Conservation (phyloP, 1,284 basidiomycete species). For the Puccinia coronata region DNA sequence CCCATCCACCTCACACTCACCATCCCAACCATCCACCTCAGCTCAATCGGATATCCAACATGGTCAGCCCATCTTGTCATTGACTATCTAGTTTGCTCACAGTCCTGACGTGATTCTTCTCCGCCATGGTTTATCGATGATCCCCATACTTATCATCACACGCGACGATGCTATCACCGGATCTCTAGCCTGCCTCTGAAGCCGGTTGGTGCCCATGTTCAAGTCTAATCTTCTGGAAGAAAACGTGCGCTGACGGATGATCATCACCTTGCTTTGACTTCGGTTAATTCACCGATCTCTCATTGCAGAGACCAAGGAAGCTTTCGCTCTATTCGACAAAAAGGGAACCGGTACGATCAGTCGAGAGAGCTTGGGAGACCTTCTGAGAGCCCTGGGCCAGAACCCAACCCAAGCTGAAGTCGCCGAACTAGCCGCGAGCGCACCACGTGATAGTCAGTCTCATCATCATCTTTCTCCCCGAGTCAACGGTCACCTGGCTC, state of each 20-base stretch:
- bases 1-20: too few relatives aligned
- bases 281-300: too few relatives aligned
- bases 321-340: slow-evolving; percentile 97
- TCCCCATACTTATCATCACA: neutral
- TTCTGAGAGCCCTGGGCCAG: slow-evolving; percentile 90
- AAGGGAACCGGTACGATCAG: slow-evolving; percentile 86
- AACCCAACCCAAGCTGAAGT: slow-evolving; percentile 98
- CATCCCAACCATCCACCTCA: neutral
- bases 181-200: slow-evolving; percentile 43
- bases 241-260: neutral
- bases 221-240: neutral
- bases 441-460: slow-evolving; percentile 73
- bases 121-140: neutral
- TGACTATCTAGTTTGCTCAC: neutral
- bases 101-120: slow-evolving; percentile 5
- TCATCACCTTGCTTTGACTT: neutral
- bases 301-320: slow-evolving; percentile 84
- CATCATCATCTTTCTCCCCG: neutral
- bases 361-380: slow-evolving; percentile 86
- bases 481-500: neutral
- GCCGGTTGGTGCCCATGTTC: slow-evolving; percentile 21
- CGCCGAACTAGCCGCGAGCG: slow-evolving; percentile 71
- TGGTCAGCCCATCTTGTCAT: neutral
- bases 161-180: neutral
- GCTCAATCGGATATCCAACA: slow-evolving; percentile 11